Base-by-base conservation (phyloP, 2,329 filamentous ascomycete genomes). In the Orbilia ellipsospora region DNA sequence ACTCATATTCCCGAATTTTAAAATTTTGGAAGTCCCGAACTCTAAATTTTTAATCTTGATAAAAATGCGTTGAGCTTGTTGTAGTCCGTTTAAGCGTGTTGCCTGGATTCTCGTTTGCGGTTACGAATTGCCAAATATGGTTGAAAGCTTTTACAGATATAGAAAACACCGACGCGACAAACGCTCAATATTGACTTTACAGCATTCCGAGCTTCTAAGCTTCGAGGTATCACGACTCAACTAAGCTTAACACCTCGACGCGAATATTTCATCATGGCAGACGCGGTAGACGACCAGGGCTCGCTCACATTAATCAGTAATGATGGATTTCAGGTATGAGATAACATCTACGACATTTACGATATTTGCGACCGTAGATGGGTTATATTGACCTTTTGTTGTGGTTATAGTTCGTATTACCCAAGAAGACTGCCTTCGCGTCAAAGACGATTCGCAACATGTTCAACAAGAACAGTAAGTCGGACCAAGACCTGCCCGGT, bases 291-390 rank as follows among this genome's bases (percentile, higher is more conserved):
- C 36, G 78, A 79, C 15, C 69, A 76, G 63, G 86, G 88, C 75
- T 90, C 86, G 79, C 88, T 91, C 63, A 90, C 89, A 0, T 83
- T 91, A 4, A 84, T 90, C 20, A 90, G 88, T 0, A 85, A 84
- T 68, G 89, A 91, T 80, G 88, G 86, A 60, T 90, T 87, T 80
- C 87, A 77, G 60, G 73, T 77, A 40, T 7, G 23, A 23, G 23
- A 23, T 23, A 4, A 4, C 23, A 23, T 64, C 51, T 50, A 16
- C 10, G n/a, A 6, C 18, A 26, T 55, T 42, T 50, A 16, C 26
- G n/a, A 31, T 12, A 16, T 31, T 57, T 42, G 7, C 15, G 31
- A 6, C n/a, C 18, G 15, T 18, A 6, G 48, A 51, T 13, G 6
- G 23, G 6, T 54, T 18, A 23, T 18, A 18, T 12, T 48, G 13